Base-by-base conservation (phyloP, 2,329 filamentous ascomycete genomes). In the Chaetomiaceae sp. region DNA sequence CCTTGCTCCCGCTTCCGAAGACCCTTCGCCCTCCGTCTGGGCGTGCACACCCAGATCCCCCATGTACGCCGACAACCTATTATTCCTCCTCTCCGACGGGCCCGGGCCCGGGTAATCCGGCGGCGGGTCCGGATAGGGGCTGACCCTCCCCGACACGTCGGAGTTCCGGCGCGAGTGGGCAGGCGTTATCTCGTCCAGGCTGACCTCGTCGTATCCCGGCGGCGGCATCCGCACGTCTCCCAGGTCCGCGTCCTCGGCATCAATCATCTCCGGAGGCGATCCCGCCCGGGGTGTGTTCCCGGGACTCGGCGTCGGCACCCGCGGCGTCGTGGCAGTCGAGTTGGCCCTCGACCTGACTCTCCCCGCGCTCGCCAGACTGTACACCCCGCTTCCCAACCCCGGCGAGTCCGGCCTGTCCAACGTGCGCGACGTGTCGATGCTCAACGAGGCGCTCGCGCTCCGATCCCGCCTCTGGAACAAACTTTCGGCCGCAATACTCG, bases 401-500 rank as follows among this genome's bases (percentile, higher is more conserved):
- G 61, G 62, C 9, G 63, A 63, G 3, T 58, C 62, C 2, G 61
- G 56, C 22, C 49, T 52, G 23, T 61, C 55, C 9, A 27, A 55
- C 33, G 68, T 72, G 52, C 59, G 59, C 34, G 59, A 49, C 1
- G 68, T 68, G 51, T 73, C 71, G 55, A 82, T 72, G 65, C 78
- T 83, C n/a, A 81, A 63, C 15, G 80, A 71, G 1, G 82, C 83
- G 61, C 76, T 78, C n/a, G 68, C 71, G 63, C 78, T 81, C 20
- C 70, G 69, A 31, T 75, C 72, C 50, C 80, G 73, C 1, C 68
- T 68, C 59, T 78, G 74, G 14, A 58, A 61, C 19, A 65, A 53
- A 34, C 55, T 56, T n/a, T 51, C 58, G 6, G 65, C 57, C 22
- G 71, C 70, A 40, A 89, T 85, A 61, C 80, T 84, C 2, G 86